phyloP scores from a whole-genome alignment of 139 green algal species.

The Diplosphaera chodatii region DNA sequence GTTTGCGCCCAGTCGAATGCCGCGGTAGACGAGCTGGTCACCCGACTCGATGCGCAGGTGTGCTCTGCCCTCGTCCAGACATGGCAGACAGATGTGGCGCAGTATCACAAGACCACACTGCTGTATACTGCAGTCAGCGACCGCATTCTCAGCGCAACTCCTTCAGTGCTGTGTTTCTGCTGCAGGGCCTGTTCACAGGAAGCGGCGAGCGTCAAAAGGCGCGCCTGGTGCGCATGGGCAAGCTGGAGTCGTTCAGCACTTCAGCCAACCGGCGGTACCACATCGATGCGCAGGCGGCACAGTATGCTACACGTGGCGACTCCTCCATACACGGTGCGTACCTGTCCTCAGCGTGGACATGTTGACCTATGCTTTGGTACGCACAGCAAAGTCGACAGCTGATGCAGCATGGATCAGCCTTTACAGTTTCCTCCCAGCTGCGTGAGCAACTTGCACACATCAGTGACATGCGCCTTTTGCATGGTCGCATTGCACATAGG shows the following conservation, averaged over 20 bases:
- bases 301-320: neutral
- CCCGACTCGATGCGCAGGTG: slow-evolving; percentile 27
- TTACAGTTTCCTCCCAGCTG: too few species aligned
- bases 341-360: too few species aligned
- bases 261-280: slow-evolving; percentile 16
- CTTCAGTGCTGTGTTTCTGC: neutral
- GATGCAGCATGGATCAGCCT: too few species aligned
- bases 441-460: too few species aligned
- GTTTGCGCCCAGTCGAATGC: slow-evolving; percentile 71
- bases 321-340: neutral
- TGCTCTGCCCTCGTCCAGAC: neutral
- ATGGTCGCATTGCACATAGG: too few species aligned
- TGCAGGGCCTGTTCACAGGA: slow-evolving; percentile 1
- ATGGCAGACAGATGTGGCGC: too few species aligned
- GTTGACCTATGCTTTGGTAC: too few species aligned
- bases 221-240: slow-evolving; percentile 32
- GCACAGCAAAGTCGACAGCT: too few species aligned
- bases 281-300: slow-evolving; percentile 20
- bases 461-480: too few species aligned
- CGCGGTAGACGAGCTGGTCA: slow-evolving; percentile 68
- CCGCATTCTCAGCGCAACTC: too few species aligned
- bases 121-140: too few species aligned
- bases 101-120: too few species aligned
- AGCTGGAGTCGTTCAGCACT: slow-evolving; percentile 28
- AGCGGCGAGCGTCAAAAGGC: neutral